Evolutionary conservation across 2,329 filamentous ascomycete species (phyloP).

Genomic region (Aspergillus novofumigatus): DNA sequence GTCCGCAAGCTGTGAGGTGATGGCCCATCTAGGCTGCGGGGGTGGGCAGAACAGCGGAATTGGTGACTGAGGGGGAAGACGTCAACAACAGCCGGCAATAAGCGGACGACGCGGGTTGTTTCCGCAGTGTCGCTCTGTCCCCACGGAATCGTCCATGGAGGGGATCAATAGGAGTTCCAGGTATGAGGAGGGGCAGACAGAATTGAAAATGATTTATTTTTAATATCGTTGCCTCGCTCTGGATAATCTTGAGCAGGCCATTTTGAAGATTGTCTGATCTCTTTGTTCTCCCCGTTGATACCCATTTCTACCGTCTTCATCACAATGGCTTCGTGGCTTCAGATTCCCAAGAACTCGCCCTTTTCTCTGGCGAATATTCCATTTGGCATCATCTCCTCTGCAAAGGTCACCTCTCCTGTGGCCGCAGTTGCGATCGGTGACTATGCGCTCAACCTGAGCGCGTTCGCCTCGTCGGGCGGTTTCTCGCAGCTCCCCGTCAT

Average conservation of each 20-base stretch:
- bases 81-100: conserved; percentile 14
- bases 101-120: conserved; percentile 10
- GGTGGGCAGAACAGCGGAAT: conserved; percentile 8
- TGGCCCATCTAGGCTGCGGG: background rate
- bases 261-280: background rate
- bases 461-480: conserved; percentile 56
- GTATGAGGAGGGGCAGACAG: background rate
- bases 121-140: conserved; percentile 4
- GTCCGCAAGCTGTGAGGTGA: background rate
- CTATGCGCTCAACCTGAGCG: conserved; percentile 64
- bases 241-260: background rate
- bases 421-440: conserved; percentile 70
- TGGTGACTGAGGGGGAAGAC: background rate
- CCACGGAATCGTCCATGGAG: background rate
- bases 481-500: conserved; percentile 57
- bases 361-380: conserved; percentile 79
- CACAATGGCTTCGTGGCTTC: conserved; percentile 53
- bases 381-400: conserved; percentile 73
- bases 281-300: background rate
- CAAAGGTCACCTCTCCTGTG: conserved; percentile 52
- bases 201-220: background rate
- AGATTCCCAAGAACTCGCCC: conserved; percentile 56
- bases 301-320: conserved; percentile 14
- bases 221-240: conserved; percentile 1
- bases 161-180: background rate